Conservation (phyloP, 495 filamentous ascomycete species). For the Penicillium silybi region DNA sequence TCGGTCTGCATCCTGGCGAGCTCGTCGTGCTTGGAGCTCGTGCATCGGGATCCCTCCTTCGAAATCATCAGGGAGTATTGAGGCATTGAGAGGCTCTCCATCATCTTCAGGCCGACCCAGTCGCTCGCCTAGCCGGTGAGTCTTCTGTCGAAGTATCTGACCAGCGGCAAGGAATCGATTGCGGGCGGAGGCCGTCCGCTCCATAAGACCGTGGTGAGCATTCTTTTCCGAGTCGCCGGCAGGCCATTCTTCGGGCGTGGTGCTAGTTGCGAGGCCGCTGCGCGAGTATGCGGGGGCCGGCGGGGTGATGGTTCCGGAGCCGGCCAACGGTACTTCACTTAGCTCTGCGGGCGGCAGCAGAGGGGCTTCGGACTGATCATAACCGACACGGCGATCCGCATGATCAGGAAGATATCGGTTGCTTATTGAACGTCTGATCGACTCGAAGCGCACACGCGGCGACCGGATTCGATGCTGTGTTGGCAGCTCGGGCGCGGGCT, state of each 20-base stretch:
- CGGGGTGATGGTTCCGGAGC: conserved; percentile 26
- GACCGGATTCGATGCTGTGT: conserved; percentile 11
- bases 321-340: conserved; percentile 7
- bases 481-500: not conserved
- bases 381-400: conserved; percentile 2
- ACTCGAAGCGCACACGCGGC: conserved; percentile 24
- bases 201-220: conserved; percentile 2
- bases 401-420: conserved; percentile 7
- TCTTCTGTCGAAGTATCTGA: conserved; percentile 36
- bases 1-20: conserved; percentile 19
- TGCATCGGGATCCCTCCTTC: conserved; percentile 24
- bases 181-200: conserved; percentile 18
- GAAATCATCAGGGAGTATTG: conserved; percentile 33
- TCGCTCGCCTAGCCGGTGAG: conserved; percentile 28
- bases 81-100: conserved; percentile 33
- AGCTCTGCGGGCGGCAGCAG: conserved; percentile 17
- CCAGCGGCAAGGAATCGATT: conserved; percentile 33
- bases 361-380: conserved; percentile 7
- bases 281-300: conserved; percentile 23
- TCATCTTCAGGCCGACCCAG: conserved; percentile 40
- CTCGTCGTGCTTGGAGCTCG: conserved; percentile 19
- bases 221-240: conserved; percentile 15
- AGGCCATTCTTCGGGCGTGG: not conserved
- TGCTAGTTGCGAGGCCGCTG: conserved; percentile 9
- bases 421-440: conserved; percentile 15